Base-by-base conservation (phyloP, 129 eudicot genomes). In the Sambucus nigra region DNA sequence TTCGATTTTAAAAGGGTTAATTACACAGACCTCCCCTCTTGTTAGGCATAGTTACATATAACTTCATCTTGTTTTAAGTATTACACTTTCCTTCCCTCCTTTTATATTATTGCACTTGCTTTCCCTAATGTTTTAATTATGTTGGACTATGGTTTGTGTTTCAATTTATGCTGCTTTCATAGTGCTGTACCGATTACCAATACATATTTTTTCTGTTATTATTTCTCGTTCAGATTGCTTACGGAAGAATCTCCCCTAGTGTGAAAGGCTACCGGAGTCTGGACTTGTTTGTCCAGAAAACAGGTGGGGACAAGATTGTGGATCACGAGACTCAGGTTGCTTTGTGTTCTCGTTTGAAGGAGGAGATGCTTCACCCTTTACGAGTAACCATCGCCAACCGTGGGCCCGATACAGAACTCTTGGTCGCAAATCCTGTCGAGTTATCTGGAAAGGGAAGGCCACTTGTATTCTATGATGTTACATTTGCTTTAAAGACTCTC, bases 381-480 rank as follows among this genome's bases (percentile, higher is more conserved):
- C 80, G 93, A 51, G 92, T 89, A 17, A 59, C 82, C 24, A 74
- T 84, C 39, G 57, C 86, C 28, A 84, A 62, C 47, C 93, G 97
- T 11, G 97, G 97, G 28, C 97, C 97, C 25, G 97, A 89, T 56
- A 74, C 93, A 1, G 95, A 89, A 71, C 93, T 84, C 49, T 39
- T 84, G 61, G 94, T 89, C 33, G 97, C 93, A 49, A 89, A 89
- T 74, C 97, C 93, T 15, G 92, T 81, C 4, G 97, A 89, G 69
- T 59, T 84, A 66, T 81, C 78, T 50, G 95, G 95, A 51, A 73
- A 66, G 55, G 97, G 97, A 69, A 81, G 97, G 64, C 97, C 97
- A 14, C 80, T 87, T 41, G 95, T 88, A 53, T 78, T 88, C 32
- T 78, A 80, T 51, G 95, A 88, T 57, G 92, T 81, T 40, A 80